phyloP scores from a whole-genome alignment of 108 stramenopile genomes.

The Cyclotella cryptica region DNA sequence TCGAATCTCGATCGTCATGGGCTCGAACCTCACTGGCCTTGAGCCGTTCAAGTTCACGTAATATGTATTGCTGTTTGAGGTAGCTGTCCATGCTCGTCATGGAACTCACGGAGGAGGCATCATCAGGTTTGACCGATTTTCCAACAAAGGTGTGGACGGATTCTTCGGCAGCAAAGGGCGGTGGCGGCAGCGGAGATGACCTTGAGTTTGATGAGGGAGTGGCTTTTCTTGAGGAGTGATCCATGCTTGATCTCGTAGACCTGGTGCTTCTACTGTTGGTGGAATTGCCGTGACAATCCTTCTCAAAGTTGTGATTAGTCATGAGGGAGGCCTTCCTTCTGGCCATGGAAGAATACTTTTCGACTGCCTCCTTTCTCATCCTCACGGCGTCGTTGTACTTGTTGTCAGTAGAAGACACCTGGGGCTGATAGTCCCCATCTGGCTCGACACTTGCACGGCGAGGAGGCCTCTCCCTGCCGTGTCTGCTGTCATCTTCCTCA shows the following conservation, averaged over 20 bases:
- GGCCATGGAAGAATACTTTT: conserved; percentile 14
- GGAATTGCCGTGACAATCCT: background rate
- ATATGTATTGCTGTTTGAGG: conserved; percentile 23
- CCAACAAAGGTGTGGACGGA: background rate
- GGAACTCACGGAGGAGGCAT: conserved; percentile 24
- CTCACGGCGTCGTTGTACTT: conserved; percentile 3
- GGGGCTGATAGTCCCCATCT: conserved; percentile 10
- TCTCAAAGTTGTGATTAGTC: conserved; percentile 21
- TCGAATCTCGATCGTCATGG: too few species aligned
- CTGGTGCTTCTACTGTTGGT: background rate
- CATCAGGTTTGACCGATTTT: conserved; percentile 3
- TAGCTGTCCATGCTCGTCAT: conserved; percentile 40
- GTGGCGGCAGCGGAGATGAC: background rate
- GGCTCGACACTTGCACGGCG: background rate
- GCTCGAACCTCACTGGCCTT: background rate
- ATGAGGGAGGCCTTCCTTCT: conserved; percentile 14
- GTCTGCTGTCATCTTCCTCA: too few species aligned
- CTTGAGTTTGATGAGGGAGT: background rate
- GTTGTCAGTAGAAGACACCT: background rate
- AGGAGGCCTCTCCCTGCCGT: too few species aligned
- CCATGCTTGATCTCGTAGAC: background rate
- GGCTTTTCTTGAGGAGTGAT: background rate
- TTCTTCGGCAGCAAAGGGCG: background rate
- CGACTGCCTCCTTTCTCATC: conserved; percentile 9
- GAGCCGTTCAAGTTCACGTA: conserved; percentile 17